Conservation (phyloP, 2,329 filamentous ascomycete species). For the Fusarium nisikadoi region DNA sequence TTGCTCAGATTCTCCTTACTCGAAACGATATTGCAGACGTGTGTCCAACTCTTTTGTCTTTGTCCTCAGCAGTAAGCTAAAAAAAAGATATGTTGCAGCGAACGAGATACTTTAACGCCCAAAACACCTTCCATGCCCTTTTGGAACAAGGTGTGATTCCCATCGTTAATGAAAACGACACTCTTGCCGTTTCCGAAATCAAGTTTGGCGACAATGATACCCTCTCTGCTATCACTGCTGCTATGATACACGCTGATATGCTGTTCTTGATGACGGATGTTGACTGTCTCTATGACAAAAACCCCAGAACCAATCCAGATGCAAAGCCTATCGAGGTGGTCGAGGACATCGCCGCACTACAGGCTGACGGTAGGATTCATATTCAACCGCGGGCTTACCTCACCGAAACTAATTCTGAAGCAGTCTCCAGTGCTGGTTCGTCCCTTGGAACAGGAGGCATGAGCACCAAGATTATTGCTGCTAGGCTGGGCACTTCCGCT, state of each 20-base stretch:
- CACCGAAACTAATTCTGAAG: conserved; percentile 26
- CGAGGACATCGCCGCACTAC: conserved; percentile 83
- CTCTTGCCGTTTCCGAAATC: conserved; percentile 95
- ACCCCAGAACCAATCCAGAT: conserved; percentile 85
- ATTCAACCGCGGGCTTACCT: background rate
- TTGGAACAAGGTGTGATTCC: conserved; percentile 96
- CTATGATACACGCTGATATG: conserved; percentile 96
- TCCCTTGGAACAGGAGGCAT: conserved; percentile 94
- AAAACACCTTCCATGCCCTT: conserved; percentile 92
- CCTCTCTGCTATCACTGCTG: conserved; percentile 93
- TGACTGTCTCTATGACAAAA: conserved; percentile 96
- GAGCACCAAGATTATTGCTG: conserved; percentile 96
- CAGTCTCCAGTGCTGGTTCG: conserved; percentile 89
- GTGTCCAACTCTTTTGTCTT: conserved; percentile 43
- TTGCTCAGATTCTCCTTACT: conserved; percentile 94
- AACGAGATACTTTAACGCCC: conserved; percentile 94
- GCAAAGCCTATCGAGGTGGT: conserved; percentile 92
- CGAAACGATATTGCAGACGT: conserved; percentile 96
- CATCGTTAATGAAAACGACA: conserved; percentile 99
- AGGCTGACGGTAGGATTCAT: conserved; percentile 75
- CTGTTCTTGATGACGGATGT: conserved; percentile 99
- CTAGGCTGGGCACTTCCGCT: conserved; percentile 89
- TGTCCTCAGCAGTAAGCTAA: background rate
- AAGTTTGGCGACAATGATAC: conserved; percentile 99
- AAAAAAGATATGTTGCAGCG: conserved; percentile 60